Conservation (phyloP, 2,329 filamentous ascomycete genomes). For the Pseudogymnoascus verrucosus region DNA sequence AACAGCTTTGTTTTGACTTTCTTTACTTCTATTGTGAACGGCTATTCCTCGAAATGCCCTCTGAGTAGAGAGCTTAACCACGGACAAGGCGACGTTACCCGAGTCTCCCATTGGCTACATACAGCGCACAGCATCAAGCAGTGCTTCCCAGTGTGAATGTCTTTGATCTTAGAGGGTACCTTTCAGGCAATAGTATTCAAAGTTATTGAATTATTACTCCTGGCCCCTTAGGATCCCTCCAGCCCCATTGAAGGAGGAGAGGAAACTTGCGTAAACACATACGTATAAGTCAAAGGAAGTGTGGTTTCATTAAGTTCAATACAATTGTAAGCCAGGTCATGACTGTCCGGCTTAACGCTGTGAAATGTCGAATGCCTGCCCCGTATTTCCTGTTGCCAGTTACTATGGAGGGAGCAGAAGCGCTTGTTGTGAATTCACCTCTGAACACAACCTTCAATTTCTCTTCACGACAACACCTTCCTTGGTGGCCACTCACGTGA, state of each 20-base stretch:
- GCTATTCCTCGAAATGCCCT: neutral
- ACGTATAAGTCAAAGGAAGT: neutral
- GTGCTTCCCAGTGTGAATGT: neutral
- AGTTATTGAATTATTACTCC: too few species aligned
- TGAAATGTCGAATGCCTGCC: neutral
- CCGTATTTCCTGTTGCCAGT: neutral
- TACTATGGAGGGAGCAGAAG: neutral
- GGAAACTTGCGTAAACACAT: neutral
- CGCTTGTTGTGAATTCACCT: slow-evolving; percentile 6
- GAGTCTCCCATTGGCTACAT: neutral
- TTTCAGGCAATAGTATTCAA: neutral
- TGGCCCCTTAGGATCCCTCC: neutral
- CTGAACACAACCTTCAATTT: neutral
- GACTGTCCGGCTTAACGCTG: neutral
- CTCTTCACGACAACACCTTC: neutral
- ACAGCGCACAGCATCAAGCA: neutral
- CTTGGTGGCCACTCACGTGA: neutral
- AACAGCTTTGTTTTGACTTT: neutral
- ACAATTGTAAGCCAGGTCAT: neutral
- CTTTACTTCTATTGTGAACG: neutral
- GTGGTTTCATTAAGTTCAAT: neutral
- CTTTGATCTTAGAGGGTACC: neutral
- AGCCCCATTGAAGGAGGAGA: neutral
- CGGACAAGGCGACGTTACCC: neutral
- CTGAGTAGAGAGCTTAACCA: neutral